phyloP scores from a whole-genome alignment of 2,329 filamentous ascomycete species.

The Arthrobotrys iridis region DNA sequence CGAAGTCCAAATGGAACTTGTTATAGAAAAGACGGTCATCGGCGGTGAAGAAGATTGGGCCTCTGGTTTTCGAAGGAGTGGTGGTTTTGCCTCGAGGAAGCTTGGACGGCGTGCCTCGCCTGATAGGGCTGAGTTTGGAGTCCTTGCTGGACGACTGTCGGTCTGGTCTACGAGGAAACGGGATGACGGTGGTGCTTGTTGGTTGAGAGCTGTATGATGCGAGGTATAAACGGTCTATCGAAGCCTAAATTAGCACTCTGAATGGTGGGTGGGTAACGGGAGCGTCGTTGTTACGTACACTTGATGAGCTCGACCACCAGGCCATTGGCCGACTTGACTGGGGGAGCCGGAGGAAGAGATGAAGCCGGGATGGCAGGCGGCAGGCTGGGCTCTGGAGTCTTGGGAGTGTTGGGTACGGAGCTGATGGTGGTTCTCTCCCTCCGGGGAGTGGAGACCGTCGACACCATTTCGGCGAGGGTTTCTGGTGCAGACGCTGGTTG shows the following conservation, averaged over 20 bases:
- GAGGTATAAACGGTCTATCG: conserved; percentile 87
- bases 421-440: conserved; percentile 34
- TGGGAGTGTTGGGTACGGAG: conserved; percentile 42
- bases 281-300: conserved; percentile 46
- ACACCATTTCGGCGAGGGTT: conserved; percentile 30
- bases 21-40: conserved; percentile 95
- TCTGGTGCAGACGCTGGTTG: no score
- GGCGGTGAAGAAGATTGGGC: conserved; percentile 93
- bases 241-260: no score
- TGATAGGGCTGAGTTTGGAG: conserved; percentile 54
- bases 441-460: conserved; percentile 40
- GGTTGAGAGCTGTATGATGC: conserved; percentile 88
- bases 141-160: conserved; percentile 76
- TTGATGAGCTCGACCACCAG: conserved; percentile 52
- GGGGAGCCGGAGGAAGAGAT: conserved; percentile 32
- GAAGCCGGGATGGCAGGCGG: conserved; percentile 46
- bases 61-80: conserved; percentile 63
- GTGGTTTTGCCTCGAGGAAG: conserved; percentile 54
- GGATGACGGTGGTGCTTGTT: conserved; percentile 82
- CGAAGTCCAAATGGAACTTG: conserved; percentile 98
- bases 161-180: conserved; percentile 72
- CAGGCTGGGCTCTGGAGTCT: conserved; percentile 46
- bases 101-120: conserved; percentile 55
- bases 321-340: conserved; percentile 51
- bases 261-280: no score